Percentiles rank a stretch among this genome's conserved stretches.
Evolutionary conservation across 1,284 basidiomycete species (phyloP).

Genomic region (Apiotrichum porosum): DNA sequence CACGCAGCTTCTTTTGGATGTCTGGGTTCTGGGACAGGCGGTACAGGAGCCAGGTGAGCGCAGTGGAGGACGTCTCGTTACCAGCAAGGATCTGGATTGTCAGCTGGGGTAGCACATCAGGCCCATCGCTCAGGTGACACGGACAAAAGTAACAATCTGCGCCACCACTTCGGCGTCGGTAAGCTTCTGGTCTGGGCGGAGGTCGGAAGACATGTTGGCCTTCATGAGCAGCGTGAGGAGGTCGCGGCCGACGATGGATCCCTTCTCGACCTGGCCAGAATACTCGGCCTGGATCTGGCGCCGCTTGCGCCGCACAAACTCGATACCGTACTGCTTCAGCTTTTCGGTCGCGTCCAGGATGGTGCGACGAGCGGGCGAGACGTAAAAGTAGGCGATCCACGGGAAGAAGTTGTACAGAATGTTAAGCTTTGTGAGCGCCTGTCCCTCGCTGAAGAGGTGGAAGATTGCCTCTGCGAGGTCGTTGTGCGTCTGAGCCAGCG

Average conservation of each 20-base stretch:
- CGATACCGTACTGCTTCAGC: too few species aligned
- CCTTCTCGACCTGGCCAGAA: conserved; percentile 41
- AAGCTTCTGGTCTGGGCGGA: conserved; percentile 56
- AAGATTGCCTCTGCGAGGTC: conserved; percentile 34
- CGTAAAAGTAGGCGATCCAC: conserved; percentile 49
- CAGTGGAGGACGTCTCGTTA: conserved; percentile 70
- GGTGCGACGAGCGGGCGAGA: conserved; percentile 44
- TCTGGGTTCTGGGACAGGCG: conserved; percentile 57
- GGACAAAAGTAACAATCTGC: conserved; percentile 70
- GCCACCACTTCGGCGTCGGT: conserved; percentile 62
- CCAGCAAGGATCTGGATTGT: conserved; percentile 51
- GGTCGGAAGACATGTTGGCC: conserved; percentile 58
- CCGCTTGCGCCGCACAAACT: too few species aligned
- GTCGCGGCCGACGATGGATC: conserved; percentile 49
- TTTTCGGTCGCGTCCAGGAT: too few species aligned
- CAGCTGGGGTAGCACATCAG: too few species aligned
- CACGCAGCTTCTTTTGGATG: conserved; percentile 58
- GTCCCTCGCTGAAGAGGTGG: conserved; percentile 25
- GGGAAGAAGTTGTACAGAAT: conserved; percentile 64
- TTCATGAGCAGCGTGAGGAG: conserved; percentile 43
- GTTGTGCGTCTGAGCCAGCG: conserved; percentile 14
- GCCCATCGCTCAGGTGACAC: not conserved
- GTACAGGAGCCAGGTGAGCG: conserved; percentile 68
- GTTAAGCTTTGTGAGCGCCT: conserved; percentile 52
- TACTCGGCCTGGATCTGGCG: not conserved